Base-by-base conservation (phyloP, 2,329 filamentous ascomycete species). In the Endoconidiophora laricicola region DNA sequence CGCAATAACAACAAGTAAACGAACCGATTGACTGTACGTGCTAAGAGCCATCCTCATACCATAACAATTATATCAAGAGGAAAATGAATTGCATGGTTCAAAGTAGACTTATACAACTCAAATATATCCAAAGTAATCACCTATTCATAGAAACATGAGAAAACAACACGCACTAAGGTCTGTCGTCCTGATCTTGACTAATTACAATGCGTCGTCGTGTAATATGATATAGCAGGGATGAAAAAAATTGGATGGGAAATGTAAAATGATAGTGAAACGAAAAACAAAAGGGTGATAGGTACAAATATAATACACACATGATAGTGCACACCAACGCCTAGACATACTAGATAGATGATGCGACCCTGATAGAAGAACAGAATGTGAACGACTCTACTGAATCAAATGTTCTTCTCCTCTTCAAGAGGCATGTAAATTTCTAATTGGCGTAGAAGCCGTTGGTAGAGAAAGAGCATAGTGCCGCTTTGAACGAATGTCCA, bases 401-500 rank as follows among this genome's bases (percentile, higher is more conserved):
- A 16, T 54, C 48, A 58, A 16, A 54, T 39, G 26, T 50, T 44
- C 42, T 57, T 56, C 42, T 63, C 49, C 22, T 53, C 52, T 51
- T 64, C 63, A 12, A 56, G 48, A 2, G 64, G 65, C 52, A 60
- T 58, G 61, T 67, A 66, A 39, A 64, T 57, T 51, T 88, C 83
- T 56, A 96, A 73, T 65, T 81, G 78, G 59, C 83, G 80, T 61
- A 96, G 67, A 50, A 96, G 70, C 54, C 81, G 83, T 67, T 96
- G 90, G 64, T 96, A 96, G 63, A 95, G 70, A 58, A 96, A 88
- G 61, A 96, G 71, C 90, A 96, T 96, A 56, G 86, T 94, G 40
- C 88, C 85, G 60, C 85, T 94, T 69, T 98, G 91, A 52, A 96
- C 86, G 60, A 90, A 94, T 20, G 91, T 98, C 91, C 91, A 98